Evolutionary conservation across 1,139 yeast genomes (phyloP).

Genomic region (Torulaspora pretoriensis): DNA sequence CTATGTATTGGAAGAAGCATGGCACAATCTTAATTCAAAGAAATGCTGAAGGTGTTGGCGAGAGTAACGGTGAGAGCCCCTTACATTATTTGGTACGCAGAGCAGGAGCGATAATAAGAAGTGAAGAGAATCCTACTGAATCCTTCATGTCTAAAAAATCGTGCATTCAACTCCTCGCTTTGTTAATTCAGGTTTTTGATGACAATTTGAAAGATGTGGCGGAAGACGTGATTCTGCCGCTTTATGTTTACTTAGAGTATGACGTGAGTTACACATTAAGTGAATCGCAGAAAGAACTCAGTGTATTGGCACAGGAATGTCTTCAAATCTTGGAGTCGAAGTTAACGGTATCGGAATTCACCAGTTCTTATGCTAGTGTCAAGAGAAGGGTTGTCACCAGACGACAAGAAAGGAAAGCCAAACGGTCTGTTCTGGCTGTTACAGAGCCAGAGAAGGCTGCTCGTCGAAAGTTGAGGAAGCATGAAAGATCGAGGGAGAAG

Average conservation of each 20-base stretch:
- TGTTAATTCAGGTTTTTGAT: conserved; percentile 50
- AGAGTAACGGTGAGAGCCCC: conserved; percentile 41
- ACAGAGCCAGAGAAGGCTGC: conserved; percentile 81
- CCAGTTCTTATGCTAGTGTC: conserved; percentile 60
- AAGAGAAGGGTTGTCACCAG: conserved; percentile 54
- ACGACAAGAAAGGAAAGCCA: conserved; percentile 71
- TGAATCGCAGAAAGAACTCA: conserved; percentile 48
- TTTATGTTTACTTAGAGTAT: conserved; percentile 51
- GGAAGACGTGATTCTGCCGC: conserved; percentile 53
- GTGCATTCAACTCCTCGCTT: conserved; percentile 56
- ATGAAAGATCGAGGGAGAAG: conserved; percentile 69
- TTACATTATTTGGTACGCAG: conserved; percentile 61
- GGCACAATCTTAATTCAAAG: conserved; percentile 39
- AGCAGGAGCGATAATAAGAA: conserved; percentile 60
- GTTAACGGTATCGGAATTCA: conserved; percentile 69
- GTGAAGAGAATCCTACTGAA: conserved; percentile 52
- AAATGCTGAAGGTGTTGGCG: conserved; percentile 26
- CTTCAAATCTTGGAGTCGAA: conserved; percentile 62
- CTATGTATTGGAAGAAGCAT: conserved; percentile 58
- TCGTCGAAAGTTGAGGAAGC: conserved; percentile 69
- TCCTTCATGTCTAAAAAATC: conserved; percentile 59
- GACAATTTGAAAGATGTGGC: conserved; percentile 41
- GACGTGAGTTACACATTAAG: conserved; percentile 39
- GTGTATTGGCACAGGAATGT: conserved; percentile 62
- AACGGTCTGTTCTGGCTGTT: conserved; percentile 72